Conservation (phyloP, 495 filamentous ascomycete genomes). For the Aspergillus biplanus region DNA sequence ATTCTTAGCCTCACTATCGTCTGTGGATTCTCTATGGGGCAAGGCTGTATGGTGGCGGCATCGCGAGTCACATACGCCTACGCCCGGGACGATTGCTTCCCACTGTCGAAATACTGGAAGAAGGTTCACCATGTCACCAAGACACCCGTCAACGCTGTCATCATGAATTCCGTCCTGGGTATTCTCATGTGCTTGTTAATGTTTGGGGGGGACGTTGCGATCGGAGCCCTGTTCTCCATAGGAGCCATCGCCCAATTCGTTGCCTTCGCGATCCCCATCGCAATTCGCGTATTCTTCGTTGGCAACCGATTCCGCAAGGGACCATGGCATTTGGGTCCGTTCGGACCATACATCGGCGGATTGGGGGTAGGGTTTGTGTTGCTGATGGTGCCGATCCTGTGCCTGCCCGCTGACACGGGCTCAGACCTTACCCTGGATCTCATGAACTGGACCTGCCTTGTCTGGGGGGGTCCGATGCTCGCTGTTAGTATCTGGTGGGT, state of each 20-base stretch:
- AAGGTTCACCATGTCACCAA: conserved; percentile 65
- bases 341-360: conserved; percentile 63
- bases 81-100: conserved; percentile 78
- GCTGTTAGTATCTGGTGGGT: conserved; percentile 70
- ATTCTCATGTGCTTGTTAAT: conserved; percentile 68
- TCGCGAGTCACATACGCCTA: conserved; percentile 81
- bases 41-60: conserved; percentile 82
- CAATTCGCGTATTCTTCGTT: conserved; percentile 75
- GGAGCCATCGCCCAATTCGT: conserved; percentile 75
- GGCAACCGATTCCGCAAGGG: conserved; percentile 69
- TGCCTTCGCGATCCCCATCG: conserved; percentile 76
- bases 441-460: conserved; percentile 81
- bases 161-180: conserved; percentile 70
- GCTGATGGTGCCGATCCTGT: conserved; percentile 77
- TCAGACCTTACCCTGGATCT: conserved; percentile 56
- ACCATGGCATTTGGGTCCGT: conserved; percentile 74
- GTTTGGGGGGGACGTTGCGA: conserved; percentile 66
- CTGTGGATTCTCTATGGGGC: conserved; percentile 80
- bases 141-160: conserved; percentile 80
- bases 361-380: conserved; percentile 64
- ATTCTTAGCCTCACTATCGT: conserved; percentile 73
- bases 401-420: conserved; percentile 65
- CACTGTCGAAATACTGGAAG: conserved; percentile 65
- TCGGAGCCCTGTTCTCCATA: conserved; percentile 77
- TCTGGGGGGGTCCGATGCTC: conserved; percentile 72